Evolutionary conservation across 768 basidiomycete species (phyloP).

Genomic region (Auricularia heimuer): DNA sequence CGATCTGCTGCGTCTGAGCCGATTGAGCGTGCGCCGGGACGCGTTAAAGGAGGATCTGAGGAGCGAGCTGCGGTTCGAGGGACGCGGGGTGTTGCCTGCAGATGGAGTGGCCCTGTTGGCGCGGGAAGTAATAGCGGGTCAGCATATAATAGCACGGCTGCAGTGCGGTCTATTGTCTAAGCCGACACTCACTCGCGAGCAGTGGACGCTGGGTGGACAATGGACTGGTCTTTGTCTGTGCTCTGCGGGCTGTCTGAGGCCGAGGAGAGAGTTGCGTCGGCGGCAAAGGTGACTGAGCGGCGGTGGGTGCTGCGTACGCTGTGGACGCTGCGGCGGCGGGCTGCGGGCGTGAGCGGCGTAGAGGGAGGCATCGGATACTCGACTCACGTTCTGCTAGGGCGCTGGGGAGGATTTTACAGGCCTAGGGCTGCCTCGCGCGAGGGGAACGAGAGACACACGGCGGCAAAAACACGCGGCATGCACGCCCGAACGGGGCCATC

Average conservation of each 20-base stretch:
- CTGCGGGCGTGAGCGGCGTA: neutral
- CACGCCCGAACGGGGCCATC: neutral
- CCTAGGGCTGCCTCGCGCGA: neutral
- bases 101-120: no score
- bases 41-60: neutral
- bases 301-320: neutral
- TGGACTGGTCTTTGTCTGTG: neutral
- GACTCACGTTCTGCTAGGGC: neutral
- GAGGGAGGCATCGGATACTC: neutral
- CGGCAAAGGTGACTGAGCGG: neutral
- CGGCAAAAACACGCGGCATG: neutral
- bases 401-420: neutral
- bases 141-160: no score
- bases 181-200: neutral
- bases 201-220: neutral
- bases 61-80: neutral
- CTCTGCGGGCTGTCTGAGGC: neutral
- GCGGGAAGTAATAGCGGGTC: no score
- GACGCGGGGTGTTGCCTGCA: no score
- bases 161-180: neutral
- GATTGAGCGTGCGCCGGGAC: neutral
- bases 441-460: neutral
- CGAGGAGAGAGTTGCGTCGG: neutral
- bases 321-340: neutral
- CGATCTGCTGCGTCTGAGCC: neutral